Conservation (phyloP, 495 filamentous ascomycete genomes). For the Lophiotrema nucula region DNA sequence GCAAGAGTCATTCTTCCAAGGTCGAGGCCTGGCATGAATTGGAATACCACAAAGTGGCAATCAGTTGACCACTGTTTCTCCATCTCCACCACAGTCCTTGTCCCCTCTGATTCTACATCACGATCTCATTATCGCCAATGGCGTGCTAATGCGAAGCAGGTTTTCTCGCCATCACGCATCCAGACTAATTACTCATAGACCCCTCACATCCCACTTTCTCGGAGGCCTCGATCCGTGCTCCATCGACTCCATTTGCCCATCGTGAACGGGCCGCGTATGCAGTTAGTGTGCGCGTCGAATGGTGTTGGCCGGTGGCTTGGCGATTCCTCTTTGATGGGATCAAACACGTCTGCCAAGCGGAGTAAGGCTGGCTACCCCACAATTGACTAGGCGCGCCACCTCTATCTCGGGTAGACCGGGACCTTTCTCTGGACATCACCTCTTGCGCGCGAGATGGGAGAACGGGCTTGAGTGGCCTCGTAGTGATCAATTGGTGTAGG, state of each 20-base stretch:
- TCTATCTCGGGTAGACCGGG: slow-evolving; percentile 6
- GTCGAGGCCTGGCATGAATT: too few relatives aligned
- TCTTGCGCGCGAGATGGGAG: neutral
- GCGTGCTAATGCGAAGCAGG: too few relatives aligned
- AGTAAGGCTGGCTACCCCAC: slow-evolving; percentile 2
- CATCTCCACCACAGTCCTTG: too few relatives aligned
- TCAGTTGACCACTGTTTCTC: too few relatives aligned
- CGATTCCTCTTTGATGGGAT: neutral
- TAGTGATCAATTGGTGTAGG: neutral
- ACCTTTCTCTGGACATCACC: neutral
- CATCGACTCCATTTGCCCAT: neutral
- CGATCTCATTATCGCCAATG: too few relatives aligned
- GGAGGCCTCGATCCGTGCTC: neutral
- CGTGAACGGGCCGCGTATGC: neutral
- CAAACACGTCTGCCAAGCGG: slow-evolving; percentile 13
- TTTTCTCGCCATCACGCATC: too few relatives aligned
- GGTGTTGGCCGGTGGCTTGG: neutral
- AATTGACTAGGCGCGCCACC: neutral
- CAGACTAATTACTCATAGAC: too few relatives aligned
- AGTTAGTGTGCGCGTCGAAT: neutral
- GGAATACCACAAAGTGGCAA: too few relatives aligned
- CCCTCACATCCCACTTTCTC: too few relatives aligned
- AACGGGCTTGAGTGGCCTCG: neutral
- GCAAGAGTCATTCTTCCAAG: too few relatives aligned
- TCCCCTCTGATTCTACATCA: too few relatives aligned